These are phyloP conservation scores for Phaffia tasmanica DNA, from an alignment of 768 basidiomycete species.

Conservation along the genomic window DNA sequence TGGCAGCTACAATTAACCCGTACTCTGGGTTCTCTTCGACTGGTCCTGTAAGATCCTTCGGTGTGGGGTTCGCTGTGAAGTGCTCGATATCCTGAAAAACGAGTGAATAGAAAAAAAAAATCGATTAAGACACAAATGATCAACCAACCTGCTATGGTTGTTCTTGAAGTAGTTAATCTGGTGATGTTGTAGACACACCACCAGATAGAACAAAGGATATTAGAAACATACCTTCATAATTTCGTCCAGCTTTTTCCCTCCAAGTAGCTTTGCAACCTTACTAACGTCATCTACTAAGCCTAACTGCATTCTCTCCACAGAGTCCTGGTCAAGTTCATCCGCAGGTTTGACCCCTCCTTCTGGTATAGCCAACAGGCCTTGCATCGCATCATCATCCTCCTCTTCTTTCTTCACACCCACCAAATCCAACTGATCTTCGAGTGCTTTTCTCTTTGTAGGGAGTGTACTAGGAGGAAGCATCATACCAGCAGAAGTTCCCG, in stretches of 20 bases:
- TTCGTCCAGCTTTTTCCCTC: constrained; percentile 77
- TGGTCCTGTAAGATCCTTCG: constrained; percentile 56
- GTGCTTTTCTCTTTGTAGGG: constrained; percentile 29
- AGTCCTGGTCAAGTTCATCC: constrained; percentile 88
- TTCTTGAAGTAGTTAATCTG: not conserved
- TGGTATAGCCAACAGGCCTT: constrained; percentile 53
- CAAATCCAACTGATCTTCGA: constrained; percentile 46
- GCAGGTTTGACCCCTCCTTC: constrained; percentile 77
- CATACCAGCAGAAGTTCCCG: constrained; percentile 27
- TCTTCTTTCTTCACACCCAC: constrained; percentile 44
- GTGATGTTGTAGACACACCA: too few species aligned
- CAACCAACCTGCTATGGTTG: too few species aligned
- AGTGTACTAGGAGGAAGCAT: constrained; percentile 37
- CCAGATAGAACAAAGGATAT: not conserved
- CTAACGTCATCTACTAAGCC: constrained; percentile 70
- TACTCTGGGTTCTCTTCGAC: constrained; percentile 82
- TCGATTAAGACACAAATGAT: not conserved
- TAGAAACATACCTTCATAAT: constrained; percentile 55
- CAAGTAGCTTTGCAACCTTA: constrained; percentile 77
- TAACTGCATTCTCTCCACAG: constrained; percentile 90
- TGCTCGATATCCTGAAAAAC: constrained; percentile 68
- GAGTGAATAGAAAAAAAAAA: not conserved
- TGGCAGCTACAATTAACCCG: constrained; percentile 88
- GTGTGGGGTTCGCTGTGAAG: constrained; percentile 67
- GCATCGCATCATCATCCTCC: constrained; percentile 41